A percentile compares a stretch with the other conserved stretches of the same genome.
phyloP scores from a whole-genome alignment of 768 basidiomycete genomes.

The Suillus variegatus region DNA sequence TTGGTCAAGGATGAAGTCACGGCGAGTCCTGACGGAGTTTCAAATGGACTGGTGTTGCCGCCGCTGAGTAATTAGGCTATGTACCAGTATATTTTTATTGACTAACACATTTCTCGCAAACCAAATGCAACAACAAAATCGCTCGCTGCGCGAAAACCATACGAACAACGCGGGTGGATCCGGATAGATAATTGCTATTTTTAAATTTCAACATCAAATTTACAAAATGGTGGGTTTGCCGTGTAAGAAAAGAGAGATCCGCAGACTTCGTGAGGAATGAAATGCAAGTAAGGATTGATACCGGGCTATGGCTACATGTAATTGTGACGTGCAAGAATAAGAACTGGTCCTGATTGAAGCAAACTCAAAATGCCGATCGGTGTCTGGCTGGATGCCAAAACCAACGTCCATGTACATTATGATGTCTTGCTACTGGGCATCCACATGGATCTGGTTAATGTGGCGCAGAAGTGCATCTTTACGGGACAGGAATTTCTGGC shows the following conservation, averaged over 20 bases:
- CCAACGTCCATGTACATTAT: background rate
- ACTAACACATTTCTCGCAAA: too few relatives aligned
- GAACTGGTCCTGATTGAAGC: background rate
- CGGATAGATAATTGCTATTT: too few relatives aligned
- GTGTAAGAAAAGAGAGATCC: too few relatives aligned
- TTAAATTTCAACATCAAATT: too few relatives aligned
- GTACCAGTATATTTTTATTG: too few relatives aligned
- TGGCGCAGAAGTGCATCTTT: conserved; percentile 28
- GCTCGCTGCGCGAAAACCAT: too few relatives aligned
- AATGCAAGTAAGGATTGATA: background rate
- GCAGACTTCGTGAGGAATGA: background rate
- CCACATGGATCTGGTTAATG: conserved; percentile 20
- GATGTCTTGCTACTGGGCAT: background rate
- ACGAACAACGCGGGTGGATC: too few relatives aligned
- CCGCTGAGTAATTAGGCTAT: too few relatives aligned
- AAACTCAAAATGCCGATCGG: background rate
- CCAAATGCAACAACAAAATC: too few relatives aligned
- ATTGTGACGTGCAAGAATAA: background rate
- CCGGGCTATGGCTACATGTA: conserved; percentile 4
- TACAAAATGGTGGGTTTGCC: too few relatives aligned
- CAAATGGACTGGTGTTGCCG: too few relatives aligned
- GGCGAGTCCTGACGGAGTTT: too few relatives aligned
- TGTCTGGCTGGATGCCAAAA: background rate
- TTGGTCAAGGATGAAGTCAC: background rate
- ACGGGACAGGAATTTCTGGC: conserved; percentile 23